Percentiles rank a stretch among this genome's conserved stretches.
Conservation (phyloP, 495 filamentous ascomycete species). For the Aspergillus coremiiformis region DNA sequence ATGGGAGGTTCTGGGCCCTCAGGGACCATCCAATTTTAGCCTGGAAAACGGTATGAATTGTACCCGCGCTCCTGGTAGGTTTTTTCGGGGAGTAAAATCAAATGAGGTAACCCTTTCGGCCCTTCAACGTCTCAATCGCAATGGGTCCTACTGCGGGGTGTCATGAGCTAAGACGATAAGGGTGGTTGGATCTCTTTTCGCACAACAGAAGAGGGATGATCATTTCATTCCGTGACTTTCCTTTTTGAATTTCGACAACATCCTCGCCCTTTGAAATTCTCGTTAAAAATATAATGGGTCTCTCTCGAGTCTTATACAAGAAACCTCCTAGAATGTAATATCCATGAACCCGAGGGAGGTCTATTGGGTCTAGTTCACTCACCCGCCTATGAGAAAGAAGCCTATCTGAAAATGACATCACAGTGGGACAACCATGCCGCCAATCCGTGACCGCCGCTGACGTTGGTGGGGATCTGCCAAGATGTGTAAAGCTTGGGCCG, state of each 20-base stretch:
- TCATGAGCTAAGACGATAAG: not conserved
- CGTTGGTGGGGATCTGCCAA: constrained; percentile 15
- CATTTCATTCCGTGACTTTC: too few relatives aligned
- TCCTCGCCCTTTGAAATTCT: too few relatives aligned
- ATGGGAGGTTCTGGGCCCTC: constrained; percentile 17
- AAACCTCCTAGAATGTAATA: too few relatives aligned
- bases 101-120: constrained; percentile 1
- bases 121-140: constrained; percentile 1
- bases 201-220: not conserved
- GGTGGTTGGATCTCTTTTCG: not conserved
- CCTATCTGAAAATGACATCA: constrained; percentile 11
- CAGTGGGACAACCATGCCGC: not conserved
- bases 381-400: constrained; percentile 11
- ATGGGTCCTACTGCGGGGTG: constrained; percentile 5
- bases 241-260: too few relatives aligned
- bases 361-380: constrained; percentile 3
- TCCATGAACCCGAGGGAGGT: constrained; percentile 14
- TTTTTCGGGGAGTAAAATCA: not conserved
- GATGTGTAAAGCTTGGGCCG: constrained; percentile 17
- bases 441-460: constrained; percentile 17
- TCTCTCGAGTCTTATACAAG: not conserved
- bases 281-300: too few relatives aligned
- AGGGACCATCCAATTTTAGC: constrained; percentile 11
- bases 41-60: not conserved
- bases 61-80: not conserved